Evolutionary conservation across 768 basidiomycete species (phyloP), one percentile per base, ranked within the genome.

Genomic region (Calocybe cyanea): DNA sequence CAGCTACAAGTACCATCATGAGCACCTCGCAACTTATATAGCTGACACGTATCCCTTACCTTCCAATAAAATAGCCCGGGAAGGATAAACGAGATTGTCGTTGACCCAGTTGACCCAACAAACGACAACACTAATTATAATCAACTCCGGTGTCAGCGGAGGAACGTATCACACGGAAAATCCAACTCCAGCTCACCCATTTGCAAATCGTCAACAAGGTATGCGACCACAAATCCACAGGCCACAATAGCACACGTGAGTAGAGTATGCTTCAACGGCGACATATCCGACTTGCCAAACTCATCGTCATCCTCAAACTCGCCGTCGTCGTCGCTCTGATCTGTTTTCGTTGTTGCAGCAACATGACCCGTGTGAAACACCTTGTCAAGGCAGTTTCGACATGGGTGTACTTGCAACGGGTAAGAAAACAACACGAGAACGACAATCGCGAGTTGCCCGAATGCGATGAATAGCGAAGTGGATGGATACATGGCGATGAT

Each of bases 91-190:
- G 91, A 93, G 48, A 98, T 92, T 15, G 93, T 95, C 19, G 94
- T 96, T 11, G 92, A 95, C 10, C 96, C 96, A 1, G 93, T 97
- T 18, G 92, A 86, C 1, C 96, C 96, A 30, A 99, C 95, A 60
- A 99, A 96, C 3, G 92, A 91, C 25, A 98, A 74, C 11, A 98
- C 95, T 91, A 58, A n/a, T n/a, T n/a, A n/a, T n/a, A n/a, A n/a
- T 20, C 18, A 19, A 11, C 31, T 28, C 39, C 28, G 30, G 9
- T 30, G 44, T 51, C 44, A 53, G 46, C 39, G 41, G 17, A 17
- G 9, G 8, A 6, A 7, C 14, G 14, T 35, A 5, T 35, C n/a
- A 7, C n/a, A n/a, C 25, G 25, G 6, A 7, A 7, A 18, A 5
- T 7, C 14, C 34, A 35, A 35, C 7, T 7, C 14, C 6, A 35